Evolutionary conservation across 495 filamentous ascomycete genomes (phyloP).

Genomic region (Xanthoparmelia taractica): DNA sequence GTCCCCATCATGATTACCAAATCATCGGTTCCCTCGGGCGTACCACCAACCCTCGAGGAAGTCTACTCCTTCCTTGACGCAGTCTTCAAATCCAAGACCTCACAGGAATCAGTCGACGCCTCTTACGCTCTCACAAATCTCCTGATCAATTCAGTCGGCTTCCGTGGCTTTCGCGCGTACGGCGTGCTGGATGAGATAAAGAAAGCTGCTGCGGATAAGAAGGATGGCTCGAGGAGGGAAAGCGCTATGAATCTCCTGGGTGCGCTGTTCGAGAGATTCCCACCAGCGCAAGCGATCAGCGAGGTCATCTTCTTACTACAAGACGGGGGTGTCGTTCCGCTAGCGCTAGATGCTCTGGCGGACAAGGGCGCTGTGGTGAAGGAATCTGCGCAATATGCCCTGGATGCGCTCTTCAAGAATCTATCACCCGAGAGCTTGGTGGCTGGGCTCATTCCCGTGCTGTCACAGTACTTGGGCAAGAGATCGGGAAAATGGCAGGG

Average conservation of each 20-base stretch:
- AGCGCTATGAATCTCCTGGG: conserved; percentile 93
- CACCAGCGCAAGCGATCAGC: conserved; percentile 64
- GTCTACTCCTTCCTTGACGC: conserved; percentile 62
- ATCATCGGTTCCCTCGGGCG: conserved; percentile 43
- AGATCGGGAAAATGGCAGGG: conserved; percentile 92
- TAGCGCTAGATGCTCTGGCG: conserved; percentile 75
- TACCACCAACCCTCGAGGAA: conserved; percentile 63
- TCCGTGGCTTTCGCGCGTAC: conserved; percentile 65
- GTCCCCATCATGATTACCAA: conserved; percentile 53
- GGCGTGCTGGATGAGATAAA: conserved; percentile 60
- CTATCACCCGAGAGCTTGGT: conserved; percentile 76
- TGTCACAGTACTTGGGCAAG: conserved; percentile 68
- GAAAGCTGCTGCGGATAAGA: conserved; percentile 91
- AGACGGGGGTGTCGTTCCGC: conserved; percentile 62
- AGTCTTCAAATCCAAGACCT: conserved; percentile 73
- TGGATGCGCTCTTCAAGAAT: conserved; percentile 77
- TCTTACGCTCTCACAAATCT: conserved; percentile 75
- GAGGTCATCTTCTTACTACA: conserved; percentile 76
- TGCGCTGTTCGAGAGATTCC: conserved; percentile 84
- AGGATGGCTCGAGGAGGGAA: conserved; percentile 76
- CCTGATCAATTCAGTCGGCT: conserved; percentile 69
- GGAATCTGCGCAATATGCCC: conserved; percentile 87
- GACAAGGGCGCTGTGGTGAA: conserved; percentile 86
- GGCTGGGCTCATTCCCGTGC: conserved; percentile 64
- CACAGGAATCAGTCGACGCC: conserved; percentile 78